phyloP scores from a whole-genome alignment of 2,329 filamentous ascomycete genomes.

The Ophiostoma sp. region DNA sequence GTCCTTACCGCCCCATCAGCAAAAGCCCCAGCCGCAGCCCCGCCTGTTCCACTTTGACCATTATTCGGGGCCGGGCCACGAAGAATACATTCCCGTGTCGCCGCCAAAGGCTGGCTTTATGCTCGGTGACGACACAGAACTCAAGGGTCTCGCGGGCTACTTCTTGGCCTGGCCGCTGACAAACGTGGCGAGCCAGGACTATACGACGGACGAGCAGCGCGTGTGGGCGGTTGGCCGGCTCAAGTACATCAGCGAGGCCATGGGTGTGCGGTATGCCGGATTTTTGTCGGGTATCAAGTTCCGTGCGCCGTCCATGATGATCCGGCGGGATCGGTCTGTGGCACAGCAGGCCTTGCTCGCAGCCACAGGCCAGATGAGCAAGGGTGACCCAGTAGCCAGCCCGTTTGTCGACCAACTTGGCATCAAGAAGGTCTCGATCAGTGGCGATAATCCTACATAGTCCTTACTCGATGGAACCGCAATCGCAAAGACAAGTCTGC shows the following conservation, averaged over 20 bases:
- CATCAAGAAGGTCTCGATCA: neutral
- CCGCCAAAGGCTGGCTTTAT: constrained; percentile 38
- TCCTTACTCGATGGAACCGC: too few species aligned
- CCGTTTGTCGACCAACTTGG: neutral
- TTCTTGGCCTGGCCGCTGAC: constrained; percentile 56
- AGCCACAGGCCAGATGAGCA: constrained; percentile 24
- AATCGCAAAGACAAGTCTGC: too few species aligned
- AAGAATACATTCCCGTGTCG: neutral
- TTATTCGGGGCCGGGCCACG: neutral
- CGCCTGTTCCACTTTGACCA: neutral
- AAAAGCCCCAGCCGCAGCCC: neutral
- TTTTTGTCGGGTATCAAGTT: constrained; percentile 50
- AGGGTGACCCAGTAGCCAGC: neutral
- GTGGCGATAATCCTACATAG: too few species aligned
- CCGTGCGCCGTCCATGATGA: constrained; percentile 58
- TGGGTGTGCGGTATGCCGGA: constrained; percentile 55
- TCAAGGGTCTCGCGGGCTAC: constrained; percentile 53
- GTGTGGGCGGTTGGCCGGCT: constrained; percentile 51
- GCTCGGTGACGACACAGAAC: constrained; percentile 45
- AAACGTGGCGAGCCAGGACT: constrained; percentile 51
- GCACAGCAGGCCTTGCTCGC: constrained; percentile 41
- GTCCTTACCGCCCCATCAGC: neutral
- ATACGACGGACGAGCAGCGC: constrained; percentile 53
- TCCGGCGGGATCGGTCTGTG: constrained; percentile 49
- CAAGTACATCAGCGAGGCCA: constrained; percentile 47